Conservation (phyloP, 805 yeast genomes). For the Torulaspora franciscae region DNA sequence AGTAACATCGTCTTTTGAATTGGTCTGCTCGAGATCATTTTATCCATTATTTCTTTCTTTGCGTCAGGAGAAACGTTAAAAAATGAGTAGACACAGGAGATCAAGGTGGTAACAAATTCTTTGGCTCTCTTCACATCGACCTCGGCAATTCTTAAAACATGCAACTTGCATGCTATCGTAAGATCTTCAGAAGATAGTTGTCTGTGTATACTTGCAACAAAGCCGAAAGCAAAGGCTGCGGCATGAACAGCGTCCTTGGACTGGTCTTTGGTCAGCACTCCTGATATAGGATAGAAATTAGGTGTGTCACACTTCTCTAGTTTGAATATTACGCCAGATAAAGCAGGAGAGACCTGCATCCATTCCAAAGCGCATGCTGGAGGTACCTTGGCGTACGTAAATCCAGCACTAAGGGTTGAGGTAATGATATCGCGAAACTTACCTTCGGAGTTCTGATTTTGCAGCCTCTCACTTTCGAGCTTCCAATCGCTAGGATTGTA, state of each 20-base stretch:
- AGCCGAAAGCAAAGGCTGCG: conserved; percentile 34
- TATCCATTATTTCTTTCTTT: conserved; percentile 35
- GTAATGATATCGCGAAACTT: conserved; percentile 29
- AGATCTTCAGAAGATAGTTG: conserved; percentile 36
- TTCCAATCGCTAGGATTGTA: conserved; percentile 30
- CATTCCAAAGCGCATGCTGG: conserved; percentile 27
- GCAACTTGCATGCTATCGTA: conserved; percentile 34
- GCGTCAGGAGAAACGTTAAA: conserved; percentile 36
- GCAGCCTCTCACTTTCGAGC: conserved; percentile 24
- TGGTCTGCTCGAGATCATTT: conserved; percentile 35
- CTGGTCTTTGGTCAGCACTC: conserved; percentile 15
- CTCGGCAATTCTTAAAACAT: conserved; percentile 22
- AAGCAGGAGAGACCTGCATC: conserved; percentile 33
- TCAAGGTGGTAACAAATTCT: conserved; percentile 26
- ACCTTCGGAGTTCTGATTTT: conserved; percentile 20
- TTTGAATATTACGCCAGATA: conserved; percentile 32
- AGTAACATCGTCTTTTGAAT: conserved; percentile 34
- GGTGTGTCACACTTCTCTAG: conserved; percentile 17
- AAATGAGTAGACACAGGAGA: conserved; percentile 30
- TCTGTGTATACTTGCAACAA: conserved; percentile 34
- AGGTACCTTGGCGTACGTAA: conserved; percentile 25
- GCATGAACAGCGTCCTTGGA: conserved; percentile 27
- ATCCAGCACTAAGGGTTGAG: conserved; percentile 31
- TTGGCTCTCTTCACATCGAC: conserved; percentile 25
- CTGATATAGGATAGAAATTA: conserved; percentile 19